Base-by-base conservation (phyloP, 129 eudicot genomes). In the Ambrosia artemisiifolia region DNA sequence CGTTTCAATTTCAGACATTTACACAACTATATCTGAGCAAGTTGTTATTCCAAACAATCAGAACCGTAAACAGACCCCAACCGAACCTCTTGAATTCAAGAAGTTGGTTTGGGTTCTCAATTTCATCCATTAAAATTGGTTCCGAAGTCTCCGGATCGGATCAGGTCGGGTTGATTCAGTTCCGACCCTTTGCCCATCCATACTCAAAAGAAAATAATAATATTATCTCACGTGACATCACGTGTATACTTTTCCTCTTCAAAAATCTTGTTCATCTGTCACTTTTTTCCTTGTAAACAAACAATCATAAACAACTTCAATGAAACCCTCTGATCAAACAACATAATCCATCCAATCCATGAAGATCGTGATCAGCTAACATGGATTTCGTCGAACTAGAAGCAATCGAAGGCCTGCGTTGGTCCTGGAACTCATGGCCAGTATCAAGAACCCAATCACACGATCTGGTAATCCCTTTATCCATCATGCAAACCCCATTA, bases 351-450 rank as follows among this genome's bases (percentile, higher is more conserved):
- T 4, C 54, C 17, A 54, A 50, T 36, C 47, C 12, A 73, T 63
- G 51, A 17, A 50, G 50, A 48, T 11, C 70, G 9, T 64, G 34
- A 49, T 71, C 63, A 24, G 20, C 67, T 6, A 14, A 14, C 36
- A 87, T 95, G 99, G 99, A 95, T 85, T 90, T 95, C 78, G 63
- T 75, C 8, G 99, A 95, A 65, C 71, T 95, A 63, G 99, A 95
- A 49, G 96, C 94, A 7, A 90, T 83, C 75, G 99, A 95, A 77
- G 99, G 99, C 17, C 82, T 95, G 2, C 85, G 99, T 12, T 95
- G 99, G 99, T 73, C 97, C 49, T 95, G 99, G 99, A 89, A 95
- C 32, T 84, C 99, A 66, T 95, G 99, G 99, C 99, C 99, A 51
- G 81, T 77, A 0, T 78, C 96, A 1, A 83, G 78, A 72, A 43